These are phyloP conservation scores for Hibiscus mutabilis DNA, from an alignment of 345 rosid species.

Conservation along the genomic window DNA sequence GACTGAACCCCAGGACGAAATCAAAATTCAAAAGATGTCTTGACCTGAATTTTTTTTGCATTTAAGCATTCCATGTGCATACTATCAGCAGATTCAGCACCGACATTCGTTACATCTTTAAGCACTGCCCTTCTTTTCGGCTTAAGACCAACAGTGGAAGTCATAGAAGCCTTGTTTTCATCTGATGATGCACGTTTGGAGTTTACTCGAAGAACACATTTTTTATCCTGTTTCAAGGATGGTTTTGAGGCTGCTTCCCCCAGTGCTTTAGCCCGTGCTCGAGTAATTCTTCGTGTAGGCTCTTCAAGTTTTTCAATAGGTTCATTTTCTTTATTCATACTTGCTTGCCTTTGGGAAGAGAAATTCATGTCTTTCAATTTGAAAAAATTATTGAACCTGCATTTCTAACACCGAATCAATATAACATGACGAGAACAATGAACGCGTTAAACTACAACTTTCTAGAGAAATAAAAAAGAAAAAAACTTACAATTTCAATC, in stretches of 20 bases:
- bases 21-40: constrained; percentile 12
- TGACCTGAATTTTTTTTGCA: constrained; percentile 45
- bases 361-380: constrained; percentile 23
- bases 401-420: constrained; percentile 9
- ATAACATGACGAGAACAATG: background rate
- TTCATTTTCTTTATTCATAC: constrained; percentile 55
- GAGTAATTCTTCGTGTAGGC: constrained; percentile 44
- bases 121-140: constrained; percentile 78
- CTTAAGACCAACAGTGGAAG: constrained; percentile 30
- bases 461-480: background rate
- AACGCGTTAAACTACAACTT: background rate
- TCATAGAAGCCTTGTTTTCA: constrained; percentile 35
- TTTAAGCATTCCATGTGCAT: constrained; percentile 26
- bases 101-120: constrained; percentile 60
- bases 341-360: constrained; percentile 36
- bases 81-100: constrained; percentile 22
- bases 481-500: background rate
- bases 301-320: constrained; percentile 32
- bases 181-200: constrained; percentile 45
- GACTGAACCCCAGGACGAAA: constrained; percentile 7
- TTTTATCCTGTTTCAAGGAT: constrained; percentile 56
- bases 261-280: constrained; percentile 64
- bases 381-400: constrained; percentile 35
- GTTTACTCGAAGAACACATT: constrained; percentile 24
- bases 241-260: constrained; percentile 47